These are phyloP conservation scores for Tuber umbilicatum DNA, from an alignment of 495 filamentous ascomycete genomes.

Conservation along the genomic window DNA sequence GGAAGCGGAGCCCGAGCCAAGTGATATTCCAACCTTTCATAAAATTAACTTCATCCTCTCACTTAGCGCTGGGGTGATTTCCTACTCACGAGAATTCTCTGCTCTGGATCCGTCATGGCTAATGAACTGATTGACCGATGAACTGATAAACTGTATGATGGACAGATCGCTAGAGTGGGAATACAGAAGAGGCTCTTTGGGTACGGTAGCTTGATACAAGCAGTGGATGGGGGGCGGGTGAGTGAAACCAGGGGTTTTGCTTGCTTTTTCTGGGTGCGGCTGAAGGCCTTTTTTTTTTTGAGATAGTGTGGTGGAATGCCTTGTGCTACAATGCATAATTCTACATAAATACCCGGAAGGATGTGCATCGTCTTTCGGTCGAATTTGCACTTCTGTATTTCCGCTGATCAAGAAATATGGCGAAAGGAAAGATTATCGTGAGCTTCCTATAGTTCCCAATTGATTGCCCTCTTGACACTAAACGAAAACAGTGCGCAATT, in stretches of 20 bases:
- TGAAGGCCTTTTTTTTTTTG: slow-evolving; percentile 3
- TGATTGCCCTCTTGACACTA: neutral
- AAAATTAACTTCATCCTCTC: neutral
- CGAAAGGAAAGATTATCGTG: slow-evolving; percentile 4
- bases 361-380: neutral
- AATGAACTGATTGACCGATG: neutral
- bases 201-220: neutral
- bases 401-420: neutral
- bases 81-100: slow-evolving; percentile 2
- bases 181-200: neutral
- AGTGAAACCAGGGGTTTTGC: neutral
- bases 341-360: neutral
- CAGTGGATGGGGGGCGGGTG: neutral
- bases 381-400: neutral
- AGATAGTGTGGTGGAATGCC: neutral
- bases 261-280: neutral
- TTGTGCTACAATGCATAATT: neutral
- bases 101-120: neutral
- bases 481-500: slow-evolving; percentile 8
- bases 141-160: neutral
- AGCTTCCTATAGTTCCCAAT: neutral
- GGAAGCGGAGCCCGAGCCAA: neutral
- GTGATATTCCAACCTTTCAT: neutral
- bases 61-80: neutral
- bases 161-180: neutral